Conservation (phyloP, 345 rosid species). For the Triadica sebifera region DNA sequence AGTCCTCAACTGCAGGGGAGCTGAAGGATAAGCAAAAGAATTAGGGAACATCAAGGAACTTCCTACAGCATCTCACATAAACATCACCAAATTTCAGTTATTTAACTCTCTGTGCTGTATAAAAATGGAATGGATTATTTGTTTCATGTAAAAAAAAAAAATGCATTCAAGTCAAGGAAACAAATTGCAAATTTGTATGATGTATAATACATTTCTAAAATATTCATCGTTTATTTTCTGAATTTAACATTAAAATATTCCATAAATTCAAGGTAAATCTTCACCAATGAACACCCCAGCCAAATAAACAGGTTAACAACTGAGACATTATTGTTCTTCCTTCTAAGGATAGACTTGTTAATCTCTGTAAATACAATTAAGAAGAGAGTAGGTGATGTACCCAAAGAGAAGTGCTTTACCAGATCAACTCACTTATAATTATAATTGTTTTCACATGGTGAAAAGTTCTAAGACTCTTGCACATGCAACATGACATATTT, state of each 20-base stretch:
- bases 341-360: neutral
- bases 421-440: neutral
- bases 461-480: neutral
- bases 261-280: neutral
- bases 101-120: slow-evolving; percentile 2
- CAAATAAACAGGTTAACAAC: neutral
- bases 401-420: neutral
- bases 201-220: neutral
- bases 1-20: slow-evolving; percentile 90
- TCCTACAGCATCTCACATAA: neutral
- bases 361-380: neutral
- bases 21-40: slow-evolving; percentile 42
- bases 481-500: neutral
- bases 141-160: neutral
- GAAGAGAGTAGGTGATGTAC: neutral
- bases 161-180: no score
- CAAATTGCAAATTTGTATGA: neutral
- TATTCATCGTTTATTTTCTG: neutral
- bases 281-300: neutral
- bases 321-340: neutral
- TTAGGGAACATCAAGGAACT: slow-evolving; percentile 14
- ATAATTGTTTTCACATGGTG: slow-evolving; percentile 4
- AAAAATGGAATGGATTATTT: neutral
- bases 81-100: slow-evolving; percentile 12
- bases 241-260: neutral